Base-by-base conservation (phyloP, 306 rosid species). In the Quercus alba region DNA sequence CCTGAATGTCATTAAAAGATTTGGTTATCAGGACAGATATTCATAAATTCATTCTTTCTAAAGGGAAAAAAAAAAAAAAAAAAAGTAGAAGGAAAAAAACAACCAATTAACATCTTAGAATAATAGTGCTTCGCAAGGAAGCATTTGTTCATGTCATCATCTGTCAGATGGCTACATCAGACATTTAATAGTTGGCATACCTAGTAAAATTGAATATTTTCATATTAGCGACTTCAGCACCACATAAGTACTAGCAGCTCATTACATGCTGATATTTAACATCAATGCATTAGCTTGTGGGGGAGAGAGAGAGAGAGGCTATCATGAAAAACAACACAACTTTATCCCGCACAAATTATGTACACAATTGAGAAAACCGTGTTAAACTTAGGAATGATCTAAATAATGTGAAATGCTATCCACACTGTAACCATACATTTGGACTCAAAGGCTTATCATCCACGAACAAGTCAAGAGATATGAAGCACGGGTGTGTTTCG, bases 1-100 rank as follows among this genome's bases (percentile, higher is more conserved):
- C 97, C 99, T 94, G 91, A 81, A 86, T 10, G 59, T 68, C 61
- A 83, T 57, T 75, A 83, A 44, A n/a, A 51, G 28, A 73, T 44
- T 52, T 21, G 20, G 70, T 46, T 35, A 69, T 58, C 33, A 66
- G 70, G 55, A 33, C 23, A 46, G 55, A 41, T 7, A 23, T 23
- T 46, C 49, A 13, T 38, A 25, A 33, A 51, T 28, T 52, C 14
- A 3, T 26, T 56, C 80, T 66, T 67, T 66, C 6, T 13, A 5
- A 52, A 2, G 4, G 35, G 15, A 4, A 26, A 26, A 26, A 26
- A 26, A 26, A 26, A 26, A 26, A 28, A 20, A 49, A 1, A 58
- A 8, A 64, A 10, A 3, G 5, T 18, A 76, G 6, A 63, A 51
- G 13, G 23, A 9, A 49, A 46, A 49, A 19, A 17, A 18, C 4